These are phyloP conservation scores for Xylaria scruposa DNA, from an alignment of 495 filamentous ascomycete species.

Conservation along the genomic window DNA sequence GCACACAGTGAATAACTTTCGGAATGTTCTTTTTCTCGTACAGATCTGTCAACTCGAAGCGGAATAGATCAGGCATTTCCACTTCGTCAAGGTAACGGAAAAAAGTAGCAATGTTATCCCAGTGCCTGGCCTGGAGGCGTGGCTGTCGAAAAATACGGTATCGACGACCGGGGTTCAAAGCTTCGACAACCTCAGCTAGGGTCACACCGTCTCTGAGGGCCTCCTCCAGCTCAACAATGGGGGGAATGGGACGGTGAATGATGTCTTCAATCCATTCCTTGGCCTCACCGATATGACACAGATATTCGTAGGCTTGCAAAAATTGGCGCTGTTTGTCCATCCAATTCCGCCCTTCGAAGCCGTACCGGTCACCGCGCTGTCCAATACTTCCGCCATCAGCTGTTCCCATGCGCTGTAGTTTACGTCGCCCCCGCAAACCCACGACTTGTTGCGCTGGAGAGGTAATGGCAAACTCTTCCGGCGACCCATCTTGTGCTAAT, in stretches of 20 bases:
- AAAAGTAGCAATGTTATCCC: conserved; percentile 94
- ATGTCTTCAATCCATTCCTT: conserved; percentile 99
- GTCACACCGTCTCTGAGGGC: conserved; percentile 92
- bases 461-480: conserved; percentile 79
- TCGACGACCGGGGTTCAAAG: conserved; percentile 76
- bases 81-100: conserved; percentile 92
- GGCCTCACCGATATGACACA: conserved; percentile 98
- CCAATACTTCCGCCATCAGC: conserved; percentile 51
- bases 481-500: conserved; percentile 74
- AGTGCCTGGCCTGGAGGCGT: conserved; percentile 91
- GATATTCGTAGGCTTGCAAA: conserved; percentile 96
- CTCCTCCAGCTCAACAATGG: conserved; percentile 96
- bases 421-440: conserved; percentile 82
- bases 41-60: conserved; percentile 96
- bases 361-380: conserved; percentile 59
- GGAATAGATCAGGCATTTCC: conserved; percentile 96
- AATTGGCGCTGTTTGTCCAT: conserved; percentile 99
- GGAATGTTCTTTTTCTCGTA: conserved; percentile 99
- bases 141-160: conserved; percentile 83
- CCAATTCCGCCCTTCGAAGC: conserved; percentile 91
- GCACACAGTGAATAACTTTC: conserved; percentile 98
- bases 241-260: conserved; percentile 85
- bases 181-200: conserved; percentile 93
- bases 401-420: conserved; percentile 75
- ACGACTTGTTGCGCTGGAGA: conserved; percentile 80